phyloP scores from a whole-genome alignment of 208 protist species.

The Blastocrithidia nonstop region DNA sequence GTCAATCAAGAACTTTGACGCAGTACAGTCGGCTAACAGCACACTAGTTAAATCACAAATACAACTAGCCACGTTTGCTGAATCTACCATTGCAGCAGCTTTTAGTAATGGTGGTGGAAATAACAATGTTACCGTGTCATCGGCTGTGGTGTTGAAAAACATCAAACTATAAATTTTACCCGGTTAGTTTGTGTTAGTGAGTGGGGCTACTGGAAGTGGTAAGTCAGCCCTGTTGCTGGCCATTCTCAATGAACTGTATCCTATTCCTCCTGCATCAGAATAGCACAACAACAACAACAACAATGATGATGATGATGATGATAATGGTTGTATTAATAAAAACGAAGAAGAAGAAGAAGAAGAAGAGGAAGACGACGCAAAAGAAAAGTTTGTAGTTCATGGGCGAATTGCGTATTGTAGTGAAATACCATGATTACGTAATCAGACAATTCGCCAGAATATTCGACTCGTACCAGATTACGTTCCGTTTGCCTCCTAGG shows the following conservation, averaged over 20 bases:
- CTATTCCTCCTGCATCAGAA: neutral
- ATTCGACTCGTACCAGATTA: conserved; percentile 52
- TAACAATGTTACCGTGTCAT: too few relatives aligned
- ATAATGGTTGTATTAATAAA: too few relatives aligned
- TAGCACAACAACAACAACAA: neutral
- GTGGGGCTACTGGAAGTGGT: conserved; percentile 61
- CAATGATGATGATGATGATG: neutral
- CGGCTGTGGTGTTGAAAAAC: conserved; percentile 23
- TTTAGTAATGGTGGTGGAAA: too few relatives aligned
- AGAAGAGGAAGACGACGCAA: neutral
- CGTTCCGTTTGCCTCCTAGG: conserved; percentile 13
- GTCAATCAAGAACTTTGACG: too few relatives aligned
- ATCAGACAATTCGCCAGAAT: conserved; percentile 88
- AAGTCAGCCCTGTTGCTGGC: conserved; percentile 70
- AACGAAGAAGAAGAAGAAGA: neutral
- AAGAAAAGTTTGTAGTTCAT: conserved; percentile 24
- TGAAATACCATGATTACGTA: conserved; percentile 84
- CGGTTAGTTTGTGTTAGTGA: conserved; percentile 64
- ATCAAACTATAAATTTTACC: conserved; percentile 30
- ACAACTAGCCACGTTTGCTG: too few relatives aligned
- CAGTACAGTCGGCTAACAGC: too few relatives aligned
- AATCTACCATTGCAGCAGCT: too few relatives aligned
- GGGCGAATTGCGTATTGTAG: conserved; percentile 64
- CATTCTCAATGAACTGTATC: conserved; percentile 65
- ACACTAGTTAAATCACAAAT: too few relatives aligned